A percentile compares a stretch with the other conserved stretches of the same genome.
Conservation (phyloP, 305 asterid genomes). For the Fraxinus platypoda region DNA sequence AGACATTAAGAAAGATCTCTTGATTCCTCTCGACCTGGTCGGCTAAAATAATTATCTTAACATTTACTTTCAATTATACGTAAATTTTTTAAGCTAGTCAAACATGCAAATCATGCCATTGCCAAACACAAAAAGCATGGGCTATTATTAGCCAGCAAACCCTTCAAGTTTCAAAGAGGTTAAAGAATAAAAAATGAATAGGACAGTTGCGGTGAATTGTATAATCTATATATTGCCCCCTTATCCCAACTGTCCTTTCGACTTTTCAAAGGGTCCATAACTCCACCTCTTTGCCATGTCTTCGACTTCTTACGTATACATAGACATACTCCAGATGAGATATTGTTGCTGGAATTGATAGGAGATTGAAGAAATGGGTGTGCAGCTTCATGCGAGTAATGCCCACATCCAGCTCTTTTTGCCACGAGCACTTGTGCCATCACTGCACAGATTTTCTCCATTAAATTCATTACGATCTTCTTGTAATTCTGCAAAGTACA, state of each 20-base stretch:
- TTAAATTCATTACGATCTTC: slow-evolving; percentile 5
- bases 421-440: slow-evolving; percentile 21
- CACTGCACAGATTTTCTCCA: slow-evolving; percentile 11
- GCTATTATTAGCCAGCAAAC: neutral
- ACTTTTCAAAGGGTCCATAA: slow-evolving; percentile 24
- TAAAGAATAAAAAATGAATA: neutral
- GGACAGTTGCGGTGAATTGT: neutral
- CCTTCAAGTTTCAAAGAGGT: neutral
- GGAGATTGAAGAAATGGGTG: slow-evolving; percentile 25
- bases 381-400: slow-evolving; percentile 28
- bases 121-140: neutral
- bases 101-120: neutral
- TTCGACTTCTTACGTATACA: neutral
- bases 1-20: neutral
- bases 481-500: neutral
- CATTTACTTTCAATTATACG: no score
- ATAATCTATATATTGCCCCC: neutral
- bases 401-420: slow-evolving; percentile 23
- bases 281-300: neutral
- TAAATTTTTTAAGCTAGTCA: no score
- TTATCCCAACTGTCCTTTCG: slow-evolving; percentile 29
- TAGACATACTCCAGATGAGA: neutral
- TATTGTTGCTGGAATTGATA: neutral
- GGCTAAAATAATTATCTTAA: no score
- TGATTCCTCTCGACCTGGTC: neutral